Conservation (phyloP, 148 eudicot species). For the Nepenthes gracilis region DNA sequence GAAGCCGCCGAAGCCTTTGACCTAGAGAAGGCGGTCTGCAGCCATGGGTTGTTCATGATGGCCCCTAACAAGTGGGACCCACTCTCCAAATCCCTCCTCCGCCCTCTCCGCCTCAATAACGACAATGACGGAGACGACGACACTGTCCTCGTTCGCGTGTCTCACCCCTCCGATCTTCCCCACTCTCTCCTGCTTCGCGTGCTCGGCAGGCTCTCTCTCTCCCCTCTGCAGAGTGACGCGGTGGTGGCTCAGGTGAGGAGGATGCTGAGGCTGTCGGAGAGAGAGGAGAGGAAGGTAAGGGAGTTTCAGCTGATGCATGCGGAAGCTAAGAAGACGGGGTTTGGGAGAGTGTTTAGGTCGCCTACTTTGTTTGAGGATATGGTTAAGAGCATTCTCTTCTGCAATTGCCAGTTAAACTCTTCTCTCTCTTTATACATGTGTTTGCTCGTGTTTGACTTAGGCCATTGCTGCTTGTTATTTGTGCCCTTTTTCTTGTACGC, state of each 20-base stretch:
- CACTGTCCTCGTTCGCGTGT: conserved; percentile 25
- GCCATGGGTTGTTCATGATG: conserved; percentile 24
- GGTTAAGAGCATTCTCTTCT: conserved; percentile 68
- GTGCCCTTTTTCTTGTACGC: too few species aligned
- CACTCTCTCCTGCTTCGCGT: conserved; percentile 28
- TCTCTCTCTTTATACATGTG: background rate
- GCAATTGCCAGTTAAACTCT: conserved; percentile 44
- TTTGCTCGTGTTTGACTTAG: background rate
- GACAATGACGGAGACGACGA: background rate
- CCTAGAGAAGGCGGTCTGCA: conserved; percentile 18
- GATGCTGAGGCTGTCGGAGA: conserved; percentile 59
- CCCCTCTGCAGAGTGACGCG: conserved; percentile 11
- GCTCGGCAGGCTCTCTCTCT: conserved; percentile 20
- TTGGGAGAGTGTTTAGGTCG: conserved; percentile 68
- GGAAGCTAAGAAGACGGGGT: conserved; percentile 38
- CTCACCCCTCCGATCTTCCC: conserved; percentile 27
- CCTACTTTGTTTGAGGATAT: conserved; percentile 83
- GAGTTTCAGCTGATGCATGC: conserved; percentile 43
- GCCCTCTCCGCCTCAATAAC: conserved; percentile 44
- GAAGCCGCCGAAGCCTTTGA: conserved; percentile 2
- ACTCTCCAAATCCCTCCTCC: conserved; percentile 31
- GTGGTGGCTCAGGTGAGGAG: conserved; percentile 45
- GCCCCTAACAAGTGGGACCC: conserved; percentile 24
- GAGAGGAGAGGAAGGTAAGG: conserved; percentile 36
- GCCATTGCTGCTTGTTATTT: too few species aligned